These are phyloP conservation scores for Psilocybe sp. DNA, from an alignment of 768 basidiomycete genomes.

Conservation along the genomic window DNA sequence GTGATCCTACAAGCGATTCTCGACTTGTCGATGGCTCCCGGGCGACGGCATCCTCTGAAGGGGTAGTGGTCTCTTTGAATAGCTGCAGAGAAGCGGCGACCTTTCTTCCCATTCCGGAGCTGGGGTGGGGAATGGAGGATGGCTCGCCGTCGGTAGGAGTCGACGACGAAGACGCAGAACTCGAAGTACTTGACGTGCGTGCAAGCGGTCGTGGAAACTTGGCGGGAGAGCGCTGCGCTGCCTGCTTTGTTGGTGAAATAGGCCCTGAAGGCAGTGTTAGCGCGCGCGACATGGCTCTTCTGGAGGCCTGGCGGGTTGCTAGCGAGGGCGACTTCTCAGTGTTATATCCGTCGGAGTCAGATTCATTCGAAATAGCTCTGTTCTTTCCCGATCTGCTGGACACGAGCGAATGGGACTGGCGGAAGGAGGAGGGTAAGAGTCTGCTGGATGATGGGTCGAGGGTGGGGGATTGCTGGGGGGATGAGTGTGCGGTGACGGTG, in stretches of 20 bases:
- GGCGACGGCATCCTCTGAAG: constrained; percentile 29
- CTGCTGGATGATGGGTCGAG: constrained; percentile 16
- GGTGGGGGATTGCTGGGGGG: constrained; percentile 19
- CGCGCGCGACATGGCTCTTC: constrained; percentile 33
- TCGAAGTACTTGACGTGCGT: constrained; percentile 32
- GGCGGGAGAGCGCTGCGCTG: constrained; percentile 20
- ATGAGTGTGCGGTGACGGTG: constrained; percentile 18
- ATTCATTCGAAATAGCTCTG: constrained; percentile 26
- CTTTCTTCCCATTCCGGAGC: constrained; percentile 68
- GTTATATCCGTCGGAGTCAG: constrained; percentile 44
- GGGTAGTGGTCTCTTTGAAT: constrained; percentile 70
- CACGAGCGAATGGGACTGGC: constrained; percentile 24
- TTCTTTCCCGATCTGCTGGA: constrained; percentile 22
- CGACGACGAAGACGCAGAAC: constrained; percentile 30
- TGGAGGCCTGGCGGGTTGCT: constrained; percentile 24
- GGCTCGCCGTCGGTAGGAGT: constrained; percentile 29
- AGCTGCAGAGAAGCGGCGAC: constrained; percentile 80
- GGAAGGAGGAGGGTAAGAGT: constrained; percentile 18
- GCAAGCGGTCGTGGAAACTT: constrained; percentile 29
- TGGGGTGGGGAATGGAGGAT: constrained; percentile 22
- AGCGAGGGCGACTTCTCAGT: constrained; percentile 37
- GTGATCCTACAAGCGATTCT: constrained; percentile 23
- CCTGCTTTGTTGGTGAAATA: constrained; percentile 25
- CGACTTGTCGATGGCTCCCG: constrained; percentile 27
- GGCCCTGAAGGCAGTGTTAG: constrained; percentile 33